phyloP scores from a whole-genome alignment of 2,329 filamentous ascomycete species.

The Blumeriella jaapii region DNA sequence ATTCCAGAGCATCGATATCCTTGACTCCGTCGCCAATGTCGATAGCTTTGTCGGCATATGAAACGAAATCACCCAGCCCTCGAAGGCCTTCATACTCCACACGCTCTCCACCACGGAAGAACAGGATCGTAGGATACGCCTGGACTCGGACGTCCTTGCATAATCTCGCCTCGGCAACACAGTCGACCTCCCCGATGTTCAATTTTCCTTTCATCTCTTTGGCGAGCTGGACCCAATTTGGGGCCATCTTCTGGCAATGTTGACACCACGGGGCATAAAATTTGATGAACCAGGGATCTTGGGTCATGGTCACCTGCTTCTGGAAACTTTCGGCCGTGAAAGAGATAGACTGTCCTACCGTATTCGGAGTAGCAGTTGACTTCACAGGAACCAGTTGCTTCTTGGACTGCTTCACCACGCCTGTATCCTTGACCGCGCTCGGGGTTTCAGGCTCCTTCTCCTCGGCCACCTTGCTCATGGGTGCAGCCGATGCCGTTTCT shows the following conservation, averaged over 20 bases:
- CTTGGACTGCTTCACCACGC: slow-evolving; percentile 29
- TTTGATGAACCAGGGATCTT: slow-evolving; percentile 96
- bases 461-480: slow-evolving; percentile 20
- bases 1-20: slow-evolving; percentile 65
- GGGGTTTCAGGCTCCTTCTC: slow-evolving; percentile 9
- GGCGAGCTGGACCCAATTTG: slow-evolving; percentile 80
- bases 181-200: slow-evolving; percentile 94
- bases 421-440: slow-evolving; percentile 17
- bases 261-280: slow-evolving; percentile 97
- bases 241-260: slow-evolving; percentile 87
- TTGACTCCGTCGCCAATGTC: slow-evolving; percentile 65
- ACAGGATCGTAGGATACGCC: slow-evolving; percentile 80
- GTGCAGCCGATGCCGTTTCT: slow-evolving; percentile 28
- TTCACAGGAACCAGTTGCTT: slow-evolving; percentile 38
- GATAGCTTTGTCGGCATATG: slow-evolving; percentile 77
- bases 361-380: slow-evolving; percentile 53
- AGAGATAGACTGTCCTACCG: slow-evolving; percentile 59
- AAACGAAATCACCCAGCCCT: slow-evolving; percentile 79
- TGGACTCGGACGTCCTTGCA: slow-evolving; percentile 80
- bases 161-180: slow-evolving; percentile 72
- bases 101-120: slow-evolving; percentile 84
- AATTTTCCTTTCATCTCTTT: slow-evolving; percentile 84
- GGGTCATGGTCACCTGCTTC: slow-evolving; percentile 69
- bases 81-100: slow-evolving; percentile 89
- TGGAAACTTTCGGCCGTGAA: slow-evolving; percentile 82